Evolutionary conservation across 805 yeast species (phyloP).

Genomic region (Candida adriatica): DNA sequence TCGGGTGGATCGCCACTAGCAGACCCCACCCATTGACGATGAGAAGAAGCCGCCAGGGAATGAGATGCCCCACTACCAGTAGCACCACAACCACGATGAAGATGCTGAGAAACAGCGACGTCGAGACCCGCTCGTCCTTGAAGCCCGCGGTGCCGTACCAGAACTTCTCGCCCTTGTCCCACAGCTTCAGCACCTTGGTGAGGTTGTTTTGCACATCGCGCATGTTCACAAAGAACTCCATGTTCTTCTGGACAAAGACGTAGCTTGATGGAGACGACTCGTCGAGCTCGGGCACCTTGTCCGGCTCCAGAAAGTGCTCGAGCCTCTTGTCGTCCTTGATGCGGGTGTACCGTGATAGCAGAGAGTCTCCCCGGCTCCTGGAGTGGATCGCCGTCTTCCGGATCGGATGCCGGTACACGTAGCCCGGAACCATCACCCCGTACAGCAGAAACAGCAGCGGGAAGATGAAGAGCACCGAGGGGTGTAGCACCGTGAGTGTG

Average conservation of each 20-base stretch:
- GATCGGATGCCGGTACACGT: slow-evolving; percentile 60
- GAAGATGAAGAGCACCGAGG: slow-evolving; percentile 54
- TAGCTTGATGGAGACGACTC: slow-evolving; percentile 15
- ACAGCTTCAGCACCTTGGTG: slow-evolving; percentile 41
- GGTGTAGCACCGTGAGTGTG: slow-evolving; percentile 65
- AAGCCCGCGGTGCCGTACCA: slow-evolving; percentile 63
- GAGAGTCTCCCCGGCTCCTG: slow-evolving; percentile 46
- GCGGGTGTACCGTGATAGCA: slow-evolving; percentile 35
- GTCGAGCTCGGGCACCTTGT: slow-evolving; percentile 21
- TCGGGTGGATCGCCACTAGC: slow-evolving; percentile 55
- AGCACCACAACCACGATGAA: slow-evolving; percentile 32
- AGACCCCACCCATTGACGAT: slow-evolving; percentile 52
- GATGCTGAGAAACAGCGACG: slow-evolving; percentile 45
- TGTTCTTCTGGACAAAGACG: slow-evolving; percentile 24
- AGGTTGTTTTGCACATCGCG: slow-evolving; percentile 67
- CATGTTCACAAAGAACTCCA: slow-evolving; percentile 49
- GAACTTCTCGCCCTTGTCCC: slow-evolving; percentile 47
- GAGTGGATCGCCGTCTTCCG: slow-evolving; percentile 37
- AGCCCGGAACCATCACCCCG: slow-evolving; percentile 65
- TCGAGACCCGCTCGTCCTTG: slow-evolving; percentile 59
- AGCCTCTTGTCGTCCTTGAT: slow-evolving; percentile 25
- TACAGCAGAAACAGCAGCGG: slow-evolving; percentile 53
- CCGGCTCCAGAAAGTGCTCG: slow-evolving; percentile 12
- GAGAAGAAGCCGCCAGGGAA: slow-evolving; percentile 60
- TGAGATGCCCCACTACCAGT: slow-evolving; percentile 39